Conservation (phyloP, 148 eudicot genomes). For the Cornus florida region DNA sequence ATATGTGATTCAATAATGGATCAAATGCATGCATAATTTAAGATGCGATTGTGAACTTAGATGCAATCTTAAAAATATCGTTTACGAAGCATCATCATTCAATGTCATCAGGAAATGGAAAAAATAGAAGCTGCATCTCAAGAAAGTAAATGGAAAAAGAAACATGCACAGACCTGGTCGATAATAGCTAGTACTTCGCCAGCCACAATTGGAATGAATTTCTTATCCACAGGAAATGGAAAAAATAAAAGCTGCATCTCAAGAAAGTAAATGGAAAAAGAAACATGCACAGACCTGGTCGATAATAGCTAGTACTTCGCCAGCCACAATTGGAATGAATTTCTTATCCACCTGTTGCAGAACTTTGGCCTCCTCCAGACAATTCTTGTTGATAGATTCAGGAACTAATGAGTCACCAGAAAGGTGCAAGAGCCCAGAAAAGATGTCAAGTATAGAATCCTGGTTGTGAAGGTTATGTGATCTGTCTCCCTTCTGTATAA, state of each 20-base stretch:
- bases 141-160: conserved; percentile 1
- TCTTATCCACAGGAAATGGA: conserved; percentile 92
- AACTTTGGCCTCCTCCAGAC: conserved; percentile 65
- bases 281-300: conserved; percentile 68
- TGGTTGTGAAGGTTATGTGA: conserved; percentile 31
- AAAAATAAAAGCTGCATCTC: background rate
- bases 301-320: conserved; percentile 69
- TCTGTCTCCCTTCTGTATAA: conserved; percentile 43
- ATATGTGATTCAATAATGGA: background rate
- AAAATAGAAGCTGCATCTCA: background rate
- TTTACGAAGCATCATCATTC: background rate
- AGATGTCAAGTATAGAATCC: conserved; percentile 60
- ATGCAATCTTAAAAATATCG: background rate
- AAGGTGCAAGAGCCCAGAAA: conserved; percentile 62
- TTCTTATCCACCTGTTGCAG: conserved; percentile 90
- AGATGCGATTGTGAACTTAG: background rate
- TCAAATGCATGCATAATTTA: background rate
- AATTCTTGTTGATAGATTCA: conserved; percentile 58
- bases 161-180: conserved; percentile 68
- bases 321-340: conserved; percentile 87
- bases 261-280: background rate
- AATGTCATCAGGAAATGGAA: background rate
- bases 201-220: conserved; percentile 90
- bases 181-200: conserved; percentile 70
- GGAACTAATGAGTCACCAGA: conserved; percentile 79